These are phyloP conservation scores for Caryopteris hybrid DNA, from an alignment of 305 asterid species.

Conservation along the genomic window DNA sequence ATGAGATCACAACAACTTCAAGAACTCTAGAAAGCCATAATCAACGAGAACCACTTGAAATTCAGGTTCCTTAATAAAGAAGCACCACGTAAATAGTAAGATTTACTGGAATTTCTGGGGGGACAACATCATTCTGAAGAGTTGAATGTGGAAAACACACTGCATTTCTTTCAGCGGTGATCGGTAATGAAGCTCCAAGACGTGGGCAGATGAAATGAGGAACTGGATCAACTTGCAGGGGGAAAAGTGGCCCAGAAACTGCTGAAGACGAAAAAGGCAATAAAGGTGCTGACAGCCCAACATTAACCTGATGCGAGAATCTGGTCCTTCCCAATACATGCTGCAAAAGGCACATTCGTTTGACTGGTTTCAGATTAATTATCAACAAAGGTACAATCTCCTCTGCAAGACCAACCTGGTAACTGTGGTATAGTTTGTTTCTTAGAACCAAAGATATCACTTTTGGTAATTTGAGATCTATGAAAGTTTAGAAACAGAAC, in stretches of 20 bases:
- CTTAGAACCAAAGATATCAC: background rate
- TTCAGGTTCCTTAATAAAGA: background rate
- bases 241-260: conserved; percentile 15
- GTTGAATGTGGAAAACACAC: conserved; percentile 17
- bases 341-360: conserved; percentile 18
- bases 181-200: conserved; percentile 13
- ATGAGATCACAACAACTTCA: no score
- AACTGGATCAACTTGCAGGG: conserved; percentile 23
- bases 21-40: no score
- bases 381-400: background rate
- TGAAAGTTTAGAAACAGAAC: background rate
- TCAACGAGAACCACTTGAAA: no score
- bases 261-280: conserved; percentile 17
- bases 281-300: conserved; percentile 20
- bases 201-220: conserved; percentile 13
- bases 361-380: background rate
- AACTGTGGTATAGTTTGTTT: background rate
- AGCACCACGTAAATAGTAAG: background rate
- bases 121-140: conserved; percentile 24
- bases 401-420: background rate
- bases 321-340: conserved; percentile 12
- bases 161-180: conserved; percentile 20
- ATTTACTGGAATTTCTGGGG: conserved; percentile 27
- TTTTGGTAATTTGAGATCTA: background rate
- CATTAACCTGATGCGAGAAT: conserved; percentile 18